A percentile compares a stretch with the other conserved stretches of the same genome.
Conservation (phyloP, 352 stramenopile genomes). For the Phytophthora quininea region DNA sequence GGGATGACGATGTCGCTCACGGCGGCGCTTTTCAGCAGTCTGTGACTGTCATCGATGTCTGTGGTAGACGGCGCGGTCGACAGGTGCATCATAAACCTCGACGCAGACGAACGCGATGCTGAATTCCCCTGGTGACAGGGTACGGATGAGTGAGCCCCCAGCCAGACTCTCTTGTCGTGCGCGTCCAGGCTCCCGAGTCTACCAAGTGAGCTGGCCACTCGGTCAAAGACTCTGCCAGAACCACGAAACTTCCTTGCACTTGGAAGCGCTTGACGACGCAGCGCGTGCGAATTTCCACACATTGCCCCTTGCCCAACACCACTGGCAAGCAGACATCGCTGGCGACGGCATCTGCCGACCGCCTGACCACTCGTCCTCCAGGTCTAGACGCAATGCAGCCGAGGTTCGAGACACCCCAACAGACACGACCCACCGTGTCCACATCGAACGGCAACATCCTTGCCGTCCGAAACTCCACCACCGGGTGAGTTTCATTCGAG, state of each 20-base stretch:
- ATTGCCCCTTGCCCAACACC: conserved; percentile 22
- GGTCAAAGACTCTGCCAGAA: conserved; percentile 24
- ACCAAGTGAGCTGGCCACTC: conserved; percentile 32
- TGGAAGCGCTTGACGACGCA: conserved; percentile 23
- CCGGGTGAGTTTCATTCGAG: conserved; percentile 16
- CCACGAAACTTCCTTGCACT: conserved; percentile 21
- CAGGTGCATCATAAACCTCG: conserved; percentile 24
- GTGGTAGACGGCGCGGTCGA: conserved; percentile 16
- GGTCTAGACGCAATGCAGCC: conserved; percentile 10
- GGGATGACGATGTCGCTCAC: conserved; percentile 30
- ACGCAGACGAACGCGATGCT: conserved; percentile 13
- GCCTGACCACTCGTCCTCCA: conserved; percentile 9
- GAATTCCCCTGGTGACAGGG: conserved; percentile 7
- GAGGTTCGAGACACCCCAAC: conserved; percentile 16
- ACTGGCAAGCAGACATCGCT: conserved; percentile 25
- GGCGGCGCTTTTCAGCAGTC: conserved; percentile 21
- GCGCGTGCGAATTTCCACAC: conserved; percentile 23
- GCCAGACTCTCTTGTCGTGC: conserved; percentile 23
- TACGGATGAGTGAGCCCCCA: conserved; percentile 24
- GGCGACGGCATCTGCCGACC: conserved; percentile 17
- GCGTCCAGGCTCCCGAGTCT: conserved; percentile 19
- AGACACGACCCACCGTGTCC: conserved; percentile 17
- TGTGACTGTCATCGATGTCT: conserved; percentile 17
- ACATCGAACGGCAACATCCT: conserved; percentile 23
- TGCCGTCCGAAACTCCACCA: conserved; percentile 19